Base-by-base conservation (phyloP, 2,329 filamentous ascomycete species). In the Arthroderma sp. region DNA sequence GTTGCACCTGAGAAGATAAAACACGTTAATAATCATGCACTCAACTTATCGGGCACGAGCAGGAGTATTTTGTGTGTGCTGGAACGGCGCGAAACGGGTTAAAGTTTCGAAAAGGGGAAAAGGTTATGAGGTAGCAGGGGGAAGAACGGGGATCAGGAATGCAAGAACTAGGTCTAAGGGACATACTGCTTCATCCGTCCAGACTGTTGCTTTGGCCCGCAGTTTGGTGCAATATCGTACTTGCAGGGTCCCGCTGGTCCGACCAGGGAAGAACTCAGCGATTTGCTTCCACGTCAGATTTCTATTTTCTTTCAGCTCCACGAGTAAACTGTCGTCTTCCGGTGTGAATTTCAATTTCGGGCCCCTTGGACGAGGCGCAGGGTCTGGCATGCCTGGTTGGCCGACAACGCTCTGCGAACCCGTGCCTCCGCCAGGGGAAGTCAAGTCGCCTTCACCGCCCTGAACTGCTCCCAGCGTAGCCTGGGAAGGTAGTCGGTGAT, bases 271-370 rank as follows among this genome's bases (percentile, higher is more conserved):
- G 73, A 95, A 95, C 68, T 95, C 91, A 58, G 90, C 88, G 67
- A 96, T 96, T 76, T 96, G 91, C 74, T 95, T 95, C 91, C 91
- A 96, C 3, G 91, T 95, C 68, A 96, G 77, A 67, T 88, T 91
- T 72, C 93, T 94, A 67, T 93, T 91, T 73, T 96, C 91, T 71
- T 96, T 96, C 61, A 96, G 76, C 67, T 95, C 88, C 58, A 95
- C 85, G 56, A 96, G 78, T 52, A 95, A 76, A 63, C 87, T 84
- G 71, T 96, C 91, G 68, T 96, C 91, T 70, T 95, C 90, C 8
- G 88, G 84, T 0, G 90, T 95, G 68, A 96, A 96, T 72, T 95
- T 95, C 64, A 95, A 78, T 74, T 95, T 96, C 5, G 90, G 90
- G 2, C 88, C 89, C 60, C 87, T 83, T 8, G 91, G 91, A 64